A percentile compares a stretch with the other conserved stretches of the same genome.
Evolutionary conservation across 2,329 filamentous ascomycete genomes (phyloP).

Genomic region (Elsinoe batatas): DNA sequence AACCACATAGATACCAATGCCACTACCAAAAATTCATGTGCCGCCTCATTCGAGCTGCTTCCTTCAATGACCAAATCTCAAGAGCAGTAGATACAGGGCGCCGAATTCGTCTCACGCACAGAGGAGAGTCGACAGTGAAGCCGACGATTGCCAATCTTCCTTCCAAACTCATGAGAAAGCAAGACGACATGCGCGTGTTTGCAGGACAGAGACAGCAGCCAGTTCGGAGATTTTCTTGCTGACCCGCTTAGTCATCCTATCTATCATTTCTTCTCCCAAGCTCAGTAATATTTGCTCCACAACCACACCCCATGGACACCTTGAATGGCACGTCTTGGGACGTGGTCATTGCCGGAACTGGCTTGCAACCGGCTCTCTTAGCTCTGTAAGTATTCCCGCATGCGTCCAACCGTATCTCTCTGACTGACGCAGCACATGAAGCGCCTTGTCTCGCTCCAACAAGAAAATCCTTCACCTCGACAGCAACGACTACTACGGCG

Average conservation of each 20-base stretch:
- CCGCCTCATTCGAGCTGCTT: slow-evolving; percentile 43
- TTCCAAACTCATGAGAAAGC: slow-evolving; percentile 21
- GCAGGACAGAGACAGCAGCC: slow-evolving; percentile 15
- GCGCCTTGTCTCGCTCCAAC: slow-evolving; percentile 81
- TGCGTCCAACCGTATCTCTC: slow-evolving; percentile 37
- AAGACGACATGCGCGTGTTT: slow-evolving; percentile 26
- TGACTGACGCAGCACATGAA: slow-evolving; percentile 64
- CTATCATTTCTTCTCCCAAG: background rate
- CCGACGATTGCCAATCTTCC: slow-evolving; percentile 17
- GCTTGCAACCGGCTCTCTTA: slow-evolving; percentile 43
- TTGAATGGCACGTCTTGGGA: slow-evolving; percentile 44
- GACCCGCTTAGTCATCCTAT: slow-evolving; percentile 12
- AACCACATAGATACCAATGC: background rate
- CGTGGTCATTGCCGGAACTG: slow-evolving; percentile 44
- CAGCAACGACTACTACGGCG: slow-evolving; percentile 79
- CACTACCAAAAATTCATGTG: slow-evolving; percentile 25
- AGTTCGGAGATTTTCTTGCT: background rate
- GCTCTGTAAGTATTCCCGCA: slow-evolving; percentile 38
- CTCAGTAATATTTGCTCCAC: slow-evolving; percentile 11
- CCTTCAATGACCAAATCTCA: slow-evolving; percentile 37
- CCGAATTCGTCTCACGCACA: slow-evolving; percentile 35
- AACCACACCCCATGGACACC: slow-evolving; percentile 33
- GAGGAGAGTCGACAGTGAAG: slow-evolving; percentile 35
- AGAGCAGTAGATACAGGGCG: slow-evolving; percentile 45
- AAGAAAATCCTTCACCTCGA: slow-evolving; percentile 90